phyloP scores from a whole-genome alignment of 345 rosid species.

The Eucalyptus sp. region DNA sequence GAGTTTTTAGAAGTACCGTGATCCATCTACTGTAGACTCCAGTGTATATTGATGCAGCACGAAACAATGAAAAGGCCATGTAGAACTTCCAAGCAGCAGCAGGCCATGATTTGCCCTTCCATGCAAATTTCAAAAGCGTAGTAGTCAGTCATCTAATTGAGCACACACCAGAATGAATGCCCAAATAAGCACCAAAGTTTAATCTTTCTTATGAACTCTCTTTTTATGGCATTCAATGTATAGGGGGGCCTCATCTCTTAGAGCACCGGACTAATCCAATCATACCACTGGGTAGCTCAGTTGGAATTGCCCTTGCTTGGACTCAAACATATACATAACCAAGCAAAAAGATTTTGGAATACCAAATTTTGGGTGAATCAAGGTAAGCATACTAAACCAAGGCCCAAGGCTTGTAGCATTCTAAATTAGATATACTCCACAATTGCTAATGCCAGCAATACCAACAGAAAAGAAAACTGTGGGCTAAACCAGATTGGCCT shows the following conservation, averaged over 20 bases:
- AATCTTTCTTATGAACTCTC: not conserved
- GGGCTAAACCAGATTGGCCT: not conserved
- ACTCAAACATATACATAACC: not conserved
- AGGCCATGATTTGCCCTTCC: conserved; percentile 89
- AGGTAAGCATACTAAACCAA: not conserved
- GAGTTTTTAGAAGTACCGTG: conserved; percentile 39
- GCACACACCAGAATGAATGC: not conserved
- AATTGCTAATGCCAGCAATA: not conserved
- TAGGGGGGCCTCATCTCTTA: not conserved
- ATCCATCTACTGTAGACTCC: conserved; percentile 84
- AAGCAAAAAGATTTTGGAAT: not conserved
- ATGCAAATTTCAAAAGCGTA: conserved; percentile 2
- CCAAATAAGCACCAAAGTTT: not conserved
- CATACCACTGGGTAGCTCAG: not conserved
- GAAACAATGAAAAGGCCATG: conserved; percentile 79
- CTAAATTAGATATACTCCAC: not conserved
- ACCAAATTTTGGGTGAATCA: not conserved
- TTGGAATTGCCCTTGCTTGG: not conserved
- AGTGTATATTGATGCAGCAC: conserved; percentile 69
- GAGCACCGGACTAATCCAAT: not conserved
- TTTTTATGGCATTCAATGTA: not conserved
- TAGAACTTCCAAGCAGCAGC: conserved; percentile 86
- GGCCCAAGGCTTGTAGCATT: not conserved
- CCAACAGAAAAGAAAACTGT: not conserved
- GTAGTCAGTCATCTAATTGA: not conserved